Evolutionary conservation across 257 asterid genomes (phyloP).

Genomic region (Cynanchum wilfordii): DNA sequence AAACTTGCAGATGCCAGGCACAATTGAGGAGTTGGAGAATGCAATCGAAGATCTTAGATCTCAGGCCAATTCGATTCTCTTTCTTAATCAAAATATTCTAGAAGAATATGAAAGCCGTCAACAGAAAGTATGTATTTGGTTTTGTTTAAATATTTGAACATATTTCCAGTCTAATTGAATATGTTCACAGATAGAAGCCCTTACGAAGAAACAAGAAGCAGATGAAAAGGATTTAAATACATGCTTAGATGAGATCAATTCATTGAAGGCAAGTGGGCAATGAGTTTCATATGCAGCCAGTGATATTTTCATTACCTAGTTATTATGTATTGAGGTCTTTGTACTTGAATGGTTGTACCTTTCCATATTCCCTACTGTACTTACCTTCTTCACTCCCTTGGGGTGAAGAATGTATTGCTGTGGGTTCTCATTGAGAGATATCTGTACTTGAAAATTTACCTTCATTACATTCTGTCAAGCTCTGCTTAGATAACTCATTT

Average conservation of each 20-base stretch:
- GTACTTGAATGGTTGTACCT: not conserved
- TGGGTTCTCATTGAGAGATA: not conserved
- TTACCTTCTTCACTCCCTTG: slow-evolving; percentile 3
- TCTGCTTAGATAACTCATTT: slow-evolving; percentile 20
- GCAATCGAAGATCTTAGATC: slow-evolving; percentile 69
- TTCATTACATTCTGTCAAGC: slow-evolving; percentile 6
- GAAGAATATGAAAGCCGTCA: slow-evolving; percentile 87
- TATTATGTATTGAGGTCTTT: not conserved
- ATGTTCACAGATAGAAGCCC: slow-evolving; percentile 65
- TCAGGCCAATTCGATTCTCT: slow-evolving; percentile 82
- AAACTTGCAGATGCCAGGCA: slow-evolving; percentile 77
- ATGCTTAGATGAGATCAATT: slow-evolving; percentile 48
- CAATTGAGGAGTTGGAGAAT: slow-evolving; percentile 82
- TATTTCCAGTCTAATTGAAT: slow-evolving; percentile 10
- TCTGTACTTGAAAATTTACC: not conserved
- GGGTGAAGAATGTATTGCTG: not conserved
- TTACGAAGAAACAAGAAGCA: slow-evolving; percentile 48
- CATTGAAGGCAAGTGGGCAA: slow-evolving; percentile 52
- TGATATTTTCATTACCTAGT: not conserved
- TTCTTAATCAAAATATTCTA: slow-evolving; percentile 70
- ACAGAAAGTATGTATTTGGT: slow-evolving; percentile 42
- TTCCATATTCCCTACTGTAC: slow-evolving; percentile 2
- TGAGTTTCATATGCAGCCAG: not conserved
- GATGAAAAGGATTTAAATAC: slow-evolving; percentile 50
- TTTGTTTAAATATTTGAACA: slow-evolving; percentile 10